Conservation (phyloP, 2,329 filamentous ascomycete genomes). For the Emergomyces orientalis region DNA sequence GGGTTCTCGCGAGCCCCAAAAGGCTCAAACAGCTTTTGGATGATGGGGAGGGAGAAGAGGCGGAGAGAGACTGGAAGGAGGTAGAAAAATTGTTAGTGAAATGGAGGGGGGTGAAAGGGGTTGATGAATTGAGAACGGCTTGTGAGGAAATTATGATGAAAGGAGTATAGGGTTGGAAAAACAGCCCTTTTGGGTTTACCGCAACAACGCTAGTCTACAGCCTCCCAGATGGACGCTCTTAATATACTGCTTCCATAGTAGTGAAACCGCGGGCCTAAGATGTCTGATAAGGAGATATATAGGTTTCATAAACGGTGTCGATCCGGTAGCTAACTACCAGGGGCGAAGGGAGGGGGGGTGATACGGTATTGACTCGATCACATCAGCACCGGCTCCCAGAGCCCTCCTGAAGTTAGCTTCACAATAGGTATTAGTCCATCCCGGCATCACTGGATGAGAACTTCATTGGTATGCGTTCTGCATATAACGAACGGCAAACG, state of each 20-base stretch:
- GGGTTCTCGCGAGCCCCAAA: constrained; percentile 36
- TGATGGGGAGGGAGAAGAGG: constrained; percentile 32
- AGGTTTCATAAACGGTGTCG: neutral
- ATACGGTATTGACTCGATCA: neutral
- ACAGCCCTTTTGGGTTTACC: neutral
- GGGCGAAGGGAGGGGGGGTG: no score
- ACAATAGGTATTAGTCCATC: neutral
- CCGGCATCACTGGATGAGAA: neutral
- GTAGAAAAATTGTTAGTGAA: constrained; percentile 31
- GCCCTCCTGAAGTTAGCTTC: neutral
- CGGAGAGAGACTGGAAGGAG: constrained; percentile 36
- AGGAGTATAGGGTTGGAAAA: constrained; percentile 11
- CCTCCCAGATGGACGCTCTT: neutral
- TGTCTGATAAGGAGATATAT: neutral
- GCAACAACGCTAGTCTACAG: neutral
- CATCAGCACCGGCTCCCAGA: neutral
- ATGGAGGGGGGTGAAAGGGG: constrained; percentile 38
- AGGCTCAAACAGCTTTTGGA: constrained; percentile 31
- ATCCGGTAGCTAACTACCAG: neutral
- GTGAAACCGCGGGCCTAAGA: neutral
- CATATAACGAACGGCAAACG: neutral
- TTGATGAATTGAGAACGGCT: constrained; percentile 30
- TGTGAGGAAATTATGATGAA: constrained; percentile 33
- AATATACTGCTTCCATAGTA: neutral
- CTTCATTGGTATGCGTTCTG: neutral